phyloP scores from a whole-genome alignment of 768 basidiomycete species.

The Lactarius hatsudake region DNA sequence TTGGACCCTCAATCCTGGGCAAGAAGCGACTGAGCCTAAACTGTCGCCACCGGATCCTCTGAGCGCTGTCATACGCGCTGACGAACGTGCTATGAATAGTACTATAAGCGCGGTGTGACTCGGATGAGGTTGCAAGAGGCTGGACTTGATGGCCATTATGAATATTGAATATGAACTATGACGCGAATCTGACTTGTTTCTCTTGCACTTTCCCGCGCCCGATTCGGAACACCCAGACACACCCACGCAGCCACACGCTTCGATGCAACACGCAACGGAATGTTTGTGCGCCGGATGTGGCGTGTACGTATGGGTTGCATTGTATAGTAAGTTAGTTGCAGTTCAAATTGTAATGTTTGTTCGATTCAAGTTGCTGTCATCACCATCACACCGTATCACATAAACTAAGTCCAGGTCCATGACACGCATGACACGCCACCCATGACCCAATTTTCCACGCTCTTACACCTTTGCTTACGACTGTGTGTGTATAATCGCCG shows the following conservation, averaged over 20 bases:
- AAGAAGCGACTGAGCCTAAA: conserved; percentile 42
- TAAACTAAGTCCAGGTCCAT: conserved; percentile 2
- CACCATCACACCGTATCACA: background rate
- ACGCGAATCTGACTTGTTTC: background rate
- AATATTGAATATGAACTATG: background rate
- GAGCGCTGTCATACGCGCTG: conserved; percentile 2
- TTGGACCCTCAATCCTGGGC: conserved; percentile 52
- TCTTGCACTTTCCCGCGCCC: background rate
- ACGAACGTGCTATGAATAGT: background rate
- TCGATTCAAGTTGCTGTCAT: conserved; percentile 1
- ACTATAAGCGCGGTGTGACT: background rate
- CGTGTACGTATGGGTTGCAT: background rate
- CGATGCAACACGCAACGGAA: background rate
- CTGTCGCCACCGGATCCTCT: conserved; percentile 44
- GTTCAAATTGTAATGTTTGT: background rate
- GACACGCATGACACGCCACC: background rate
- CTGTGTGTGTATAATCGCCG: background rate
- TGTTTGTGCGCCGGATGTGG: background rate
- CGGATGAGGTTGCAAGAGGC: conserved; percentile 8
- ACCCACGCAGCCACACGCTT: background rate
- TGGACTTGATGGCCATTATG: background rate
- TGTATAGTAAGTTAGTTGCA: background rate
- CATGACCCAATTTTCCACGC: background rate
- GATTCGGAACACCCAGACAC: background rate
- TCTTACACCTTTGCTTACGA: background rate